These are phyloP conservation scores for Diaporthe citriasiana DNA, from an alignment of 2,329 filamentous ascomycete species.

Conservation along the genomic window DNA sequence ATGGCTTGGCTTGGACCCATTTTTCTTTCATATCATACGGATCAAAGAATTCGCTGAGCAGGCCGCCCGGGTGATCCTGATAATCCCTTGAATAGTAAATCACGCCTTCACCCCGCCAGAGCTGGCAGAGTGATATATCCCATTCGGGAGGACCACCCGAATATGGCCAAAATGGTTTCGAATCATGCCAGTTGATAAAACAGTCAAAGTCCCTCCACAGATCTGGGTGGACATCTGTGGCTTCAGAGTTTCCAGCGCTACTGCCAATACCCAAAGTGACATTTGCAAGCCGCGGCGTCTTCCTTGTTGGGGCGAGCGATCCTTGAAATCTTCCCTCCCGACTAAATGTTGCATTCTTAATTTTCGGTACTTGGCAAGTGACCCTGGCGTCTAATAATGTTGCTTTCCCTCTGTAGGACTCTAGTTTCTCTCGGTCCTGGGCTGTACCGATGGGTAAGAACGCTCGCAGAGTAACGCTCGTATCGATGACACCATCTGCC, in stretches of 20 bases:
- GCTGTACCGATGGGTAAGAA: conserved; percentile 9
- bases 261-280: background rate
- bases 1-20: background rate
- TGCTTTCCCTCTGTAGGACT: background rate
- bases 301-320: background rate
- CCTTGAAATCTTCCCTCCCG: background rate
- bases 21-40: background rate
- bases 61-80: background rate
- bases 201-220: background rate
- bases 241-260: background rate
- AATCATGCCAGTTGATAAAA: background rate
- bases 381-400: conserved; percentile 8
- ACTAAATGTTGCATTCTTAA: background rate
- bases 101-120: background rate
- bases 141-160: background rate
- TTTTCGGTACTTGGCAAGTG: background rate
- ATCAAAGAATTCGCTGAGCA: conserved; percentile 9
- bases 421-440: background rate
- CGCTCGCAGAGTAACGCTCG: background rate
- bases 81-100: too few species aligned
- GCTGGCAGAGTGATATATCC: background rate
- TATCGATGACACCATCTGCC: conserved; percentile 17
- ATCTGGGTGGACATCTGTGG: background rate
- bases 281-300: conserved; percentile 2
- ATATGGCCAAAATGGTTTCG: too few species aligned